Percentiles rank a stretch among this genome's conserved stretches.
Evolutionary conservation across 2,329 filamentous ascomycete genomes (phyloP).

Genomic region (Fusarium sp.): DNA sequence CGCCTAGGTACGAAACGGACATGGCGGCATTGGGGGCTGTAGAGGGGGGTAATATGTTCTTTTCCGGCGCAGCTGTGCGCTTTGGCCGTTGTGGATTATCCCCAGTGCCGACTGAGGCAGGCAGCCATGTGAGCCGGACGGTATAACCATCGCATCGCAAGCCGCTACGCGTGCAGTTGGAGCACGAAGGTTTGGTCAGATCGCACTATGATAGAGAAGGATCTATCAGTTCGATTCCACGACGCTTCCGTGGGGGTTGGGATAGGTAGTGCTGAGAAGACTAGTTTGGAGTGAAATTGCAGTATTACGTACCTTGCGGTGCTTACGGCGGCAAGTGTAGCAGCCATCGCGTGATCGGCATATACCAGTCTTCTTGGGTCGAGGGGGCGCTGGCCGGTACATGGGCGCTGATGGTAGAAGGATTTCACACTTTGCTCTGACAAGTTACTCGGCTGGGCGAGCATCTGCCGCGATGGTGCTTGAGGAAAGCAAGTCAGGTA

Average conservation of each 20-base stretch:
- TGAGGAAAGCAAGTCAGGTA: neutral
- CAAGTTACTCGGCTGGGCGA: too few species aligned
- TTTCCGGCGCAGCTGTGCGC: neutral
- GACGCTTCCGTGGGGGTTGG: neutral
- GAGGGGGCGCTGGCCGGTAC: neutral
- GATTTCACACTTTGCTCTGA: neutral
- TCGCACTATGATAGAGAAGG: neutral
- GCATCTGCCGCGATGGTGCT: neutral
- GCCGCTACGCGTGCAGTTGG: neutral
- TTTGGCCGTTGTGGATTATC: neutral
- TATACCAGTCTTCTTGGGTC: neutral
- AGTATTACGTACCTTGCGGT: neutral
- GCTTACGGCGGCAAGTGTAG: neutral
- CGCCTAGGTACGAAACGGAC: neutral
- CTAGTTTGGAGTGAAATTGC: neutral
- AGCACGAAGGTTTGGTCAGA: neutral
- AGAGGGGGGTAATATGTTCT: neutral
- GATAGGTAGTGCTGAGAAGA: neutral
- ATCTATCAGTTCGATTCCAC: neutral
- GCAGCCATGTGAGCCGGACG: neutral
- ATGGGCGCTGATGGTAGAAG: neutral
- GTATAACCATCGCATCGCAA: neutral
- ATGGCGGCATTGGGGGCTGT: fast-evolving
- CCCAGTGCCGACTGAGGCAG: neutral
- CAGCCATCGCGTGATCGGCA: neutral